Evolutionary conservation across 345 rosid species (phyloP), one percentile per base, ranked within the genome.

Genomic region (Citrus trifoliata): DNA sequence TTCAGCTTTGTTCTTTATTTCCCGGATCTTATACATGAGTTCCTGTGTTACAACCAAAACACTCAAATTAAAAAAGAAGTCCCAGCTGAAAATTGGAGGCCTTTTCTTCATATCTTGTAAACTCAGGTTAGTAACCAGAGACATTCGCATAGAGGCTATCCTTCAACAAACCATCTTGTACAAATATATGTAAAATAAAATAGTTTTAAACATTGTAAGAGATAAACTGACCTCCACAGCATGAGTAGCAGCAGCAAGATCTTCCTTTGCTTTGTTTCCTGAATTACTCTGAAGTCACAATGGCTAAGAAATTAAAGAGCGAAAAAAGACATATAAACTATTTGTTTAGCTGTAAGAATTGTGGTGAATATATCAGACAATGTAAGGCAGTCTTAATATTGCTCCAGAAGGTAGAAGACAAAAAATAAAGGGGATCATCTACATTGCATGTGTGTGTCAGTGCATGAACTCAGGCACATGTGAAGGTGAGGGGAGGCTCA

Each of bases 1-100:
- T 87, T 89, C 98, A 37, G 99, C 99, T 87, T 96, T 96, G 85
- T 95, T 90, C 87, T 96, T 96, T 83, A 96, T 96, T 88, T 96
- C 98, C 74, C 90, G 97, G 76, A 96, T 90, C 84, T 93, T 96
- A 85, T 88, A 84, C 88, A 89, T 94, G 76, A 96, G 95, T 75
- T 96, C 99, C 99, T 96, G 88, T 38, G 48, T 67, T 25, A 64
- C 63, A 74, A 63, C n/a, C 61, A 83, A 77, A 56, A 67, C 40
- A 25, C 60, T 12, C n/a, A 82, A 77, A 60, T 64, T 8, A 67
- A 71, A 61, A 55, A 69, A 35, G n/a, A 32, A 59, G 27, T 66
- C 2, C 61, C 62, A 51, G 16, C 16, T 22, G 32, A 40, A 55
- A 21, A 71, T 8, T 73, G 6, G n/a, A 74, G 60, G 69, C 32